Base-by-base conservation (phyloP, 192 early-diverging fungal genomes). In the Rhizoclosmatium globosum region DNA sequence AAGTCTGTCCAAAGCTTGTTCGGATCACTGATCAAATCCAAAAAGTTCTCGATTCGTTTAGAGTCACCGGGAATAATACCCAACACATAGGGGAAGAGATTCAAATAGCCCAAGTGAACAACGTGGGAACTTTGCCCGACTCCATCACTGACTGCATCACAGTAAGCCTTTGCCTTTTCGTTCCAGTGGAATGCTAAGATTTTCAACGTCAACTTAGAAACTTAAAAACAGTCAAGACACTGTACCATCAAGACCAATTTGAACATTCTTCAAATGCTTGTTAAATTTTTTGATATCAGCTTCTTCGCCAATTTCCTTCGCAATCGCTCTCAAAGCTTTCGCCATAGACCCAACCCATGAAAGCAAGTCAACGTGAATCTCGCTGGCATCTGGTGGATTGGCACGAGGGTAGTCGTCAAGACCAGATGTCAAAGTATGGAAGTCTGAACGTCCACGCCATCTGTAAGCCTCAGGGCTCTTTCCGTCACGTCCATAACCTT, bases 331-430 rank as follows among this genome's bases (percentile, higher is more conserved):
- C 17, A 96, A 83, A 39, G 84, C 74, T 64, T 82, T 76, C 7
- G 86, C 79, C 72, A 82, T 84, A 59, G 88, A 93, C 23, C 86
- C 91, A 71, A 95, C 89, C 95, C 95, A 96, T 1, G 90, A 92
- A 0, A 92, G 78, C 17, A 96, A 76, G 80, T 96, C 95, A 4
- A 94, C 84, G 82, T 93, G 97, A 76, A 92, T 83, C 76, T 95
- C 94, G 21, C 89, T 90, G 43, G 86, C 71, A 82, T 91, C 88
- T 3, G 96, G 94, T 31, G 88, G 89, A 3, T 80, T 76, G 0
- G 94, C 91, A 46, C 97, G 89, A 38, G 97, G 97, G 75, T 97
- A 98, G 81, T 98, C 97, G 84, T 98, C 97, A 46, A 98, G 81
- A 7, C 89, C 97, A 41, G 93, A 95, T 0, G 97, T 95, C 66